Conservation (phyloP, 805 yeast genomes). For the Cyberlindnera xishuangbannaensis region DNA sequence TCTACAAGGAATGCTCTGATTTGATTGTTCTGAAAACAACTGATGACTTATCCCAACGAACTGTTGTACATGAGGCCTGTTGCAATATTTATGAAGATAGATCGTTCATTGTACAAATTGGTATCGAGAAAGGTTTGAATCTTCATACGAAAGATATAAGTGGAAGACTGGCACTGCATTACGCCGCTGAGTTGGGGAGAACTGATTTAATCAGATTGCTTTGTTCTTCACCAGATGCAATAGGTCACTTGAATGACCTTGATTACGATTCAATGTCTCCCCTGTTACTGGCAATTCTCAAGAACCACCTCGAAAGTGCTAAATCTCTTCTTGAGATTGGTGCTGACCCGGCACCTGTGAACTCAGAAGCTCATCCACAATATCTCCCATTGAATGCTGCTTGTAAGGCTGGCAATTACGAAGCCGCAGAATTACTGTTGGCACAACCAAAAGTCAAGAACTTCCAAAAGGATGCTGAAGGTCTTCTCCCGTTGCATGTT, state of each 20-base stretch:
- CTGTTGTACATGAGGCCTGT: slow-evolving; percentile 66
- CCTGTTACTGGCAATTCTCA: slow-evolving; percentile 68
- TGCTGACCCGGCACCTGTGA: slow-evolving; percentile 41
- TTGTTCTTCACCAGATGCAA: slow-evolving; percentile 24
- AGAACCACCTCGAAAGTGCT: slow-evolving; percentile 53
- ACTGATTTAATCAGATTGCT: slow-evolving; percentile 36
- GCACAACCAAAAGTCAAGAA: slow-evolving; percentile 29
- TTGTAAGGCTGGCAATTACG: slow-evolving; percentile 75
- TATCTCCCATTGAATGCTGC: slow-evolving; percentile 81
- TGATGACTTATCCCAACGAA: slow-evolving; percentile 71
- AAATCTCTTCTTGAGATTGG: slow-evolving; percentile 42
- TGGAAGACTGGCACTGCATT: slow-evolving; percentile 82
- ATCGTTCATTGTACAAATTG: slow-evolving; percentile 20
- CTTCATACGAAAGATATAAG: slow-evolving; percentile 49
- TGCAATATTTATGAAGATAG: slow-evolving; percentile 19
- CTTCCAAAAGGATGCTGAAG: slow-evolving; percentile 71
- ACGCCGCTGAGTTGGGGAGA: slow-evolving; percentile 63
- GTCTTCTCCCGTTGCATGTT: slow-evolving; percentile 81
- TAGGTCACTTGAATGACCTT: slow-evolving; percentile 32
- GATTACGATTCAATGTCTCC: slow-evolving; percentile 83
- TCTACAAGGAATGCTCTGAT: slow-evolving; percentile 34
- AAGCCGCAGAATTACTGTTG: slow-evolving; percentile 49
- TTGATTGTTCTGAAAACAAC: slow-evolving; percentile 56
- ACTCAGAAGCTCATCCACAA: slow-evolving; percentile 48
- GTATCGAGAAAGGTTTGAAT: slow-evolving; percentile 20